phyloP scores from a whole-genome alignment of 106 monocot genomes.

The Triglochin maritima region DNA sequence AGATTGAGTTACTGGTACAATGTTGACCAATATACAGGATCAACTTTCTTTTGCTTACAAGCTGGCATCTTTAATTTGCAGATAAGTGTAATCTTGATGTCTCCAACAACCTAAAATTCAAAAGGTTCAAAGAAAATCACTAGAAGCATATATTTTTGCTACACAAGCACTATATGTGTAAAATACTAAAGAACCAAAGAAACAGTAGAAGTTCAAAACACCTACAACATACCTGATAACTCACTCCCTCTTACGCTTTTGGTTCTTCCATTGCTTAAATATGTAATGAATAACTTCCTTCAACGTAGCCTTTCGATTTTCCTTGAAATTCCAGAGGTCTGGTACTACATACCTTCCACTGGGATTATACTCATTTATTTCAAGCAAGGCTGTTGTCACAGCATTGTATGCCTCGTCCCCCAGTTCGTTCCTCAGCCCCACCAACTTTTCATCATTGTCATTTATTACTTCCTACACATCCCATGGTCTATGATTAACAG shows the following conservation, averaged over 20 bases:
- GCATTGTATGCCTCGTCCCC: conserved; percentile 13
- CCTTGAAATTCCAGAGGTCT: conserved; percentile 24
- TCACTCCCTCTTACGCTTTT: conserved; percentile 17
- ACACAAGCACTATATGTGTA: too few relatives aligned
- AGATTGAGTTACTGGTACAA: too few relatives aligned
- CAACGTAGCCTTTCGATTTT: conserved; percentile 14
- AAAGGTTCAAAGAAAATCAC: too few relatives aligned
- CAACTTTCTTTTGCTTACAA: too few relatives aligned
- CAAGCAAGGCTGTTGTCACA: conserved; percentile 11
- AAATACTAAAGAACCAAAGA: too few relatives aligned
- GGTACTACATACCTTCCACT: conserved; percentile 17
- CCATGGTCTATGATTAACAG: neutral
- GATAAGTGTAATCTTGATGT: too few relatives aligned
- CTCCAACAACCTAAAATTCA: too few relatives aligned
- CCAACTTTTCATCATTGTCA: conserved; percentile 11
- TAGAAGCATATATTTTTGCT: too few relatives aligned
- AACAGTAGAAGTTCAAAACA: too few relatives aligned
- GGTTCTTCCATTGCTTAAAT: conserved; percentile 13
- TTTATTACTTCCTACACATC: conserved; percentile 12
- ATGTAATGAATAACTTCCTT: conserved; percentile 16
- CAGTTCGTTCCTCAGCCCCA: conserved; percentile 4
- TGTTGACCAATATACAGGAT: too few relatives aligned
- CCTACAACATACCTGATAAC: neutral
- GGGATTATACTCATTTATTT: conserved; percentile 20
- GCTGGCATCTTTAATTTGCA: too few relatives aligned